Evolutionary conservation across 495 filamentous ascomycete species (phyloP).

Genomic region (Rostrohypoxylon terebratum): DNA sequence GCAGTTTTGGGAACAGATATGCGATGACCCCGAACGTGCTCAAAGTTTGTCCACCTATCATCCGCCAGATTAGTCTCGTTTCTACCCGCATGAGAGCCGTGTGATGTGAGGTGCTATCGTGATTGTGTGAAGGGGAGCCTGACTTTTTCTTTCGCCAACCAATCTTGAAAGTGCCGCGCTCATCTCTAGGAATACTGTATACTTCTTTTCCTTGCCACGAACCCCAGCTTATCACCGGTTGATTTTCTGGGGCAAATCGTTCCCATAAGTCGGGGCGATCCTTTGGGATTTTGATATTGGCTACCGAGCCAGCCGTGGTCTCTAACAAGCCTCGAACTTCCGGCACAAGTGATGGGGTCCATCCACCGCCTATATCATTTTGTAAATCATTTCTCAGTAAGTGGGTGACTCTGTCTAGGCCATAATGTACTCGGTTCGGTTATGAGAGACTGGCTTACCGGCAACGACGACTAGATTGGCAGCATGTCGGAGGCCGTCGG

Average conservation of each 20-base stretch:
- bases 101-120: too few species aligned
- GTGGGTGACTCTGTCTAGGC: neutral
- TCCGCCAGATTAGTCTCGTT: neutral
- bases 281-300: slow-evolving; percentile 51
- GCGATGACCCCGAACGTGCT: slow-evolving; percentile 30
- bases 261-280: slow-evolving; percentile 48
- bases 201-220: slow-evolving; percentile 52
- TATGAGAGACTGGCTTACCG: slow-evolving; percentile 21
- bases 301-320: slow-evolving; percentile 59
- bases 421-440: neutral
- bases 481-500: slow-evolving; percentile 48
- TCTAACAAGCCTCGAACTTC: slow-evolving; percentile 53
- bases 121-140: slow-evolving; percentile 10
- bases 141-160: slow-evolving; percentile 61
- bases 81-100: neutral
- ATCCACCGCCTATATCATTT: slow-evolving; percentile 44
- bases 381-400: slow-evolving; percentile 2
- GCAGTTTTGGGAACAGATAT: slow-evolving; percentile 44
- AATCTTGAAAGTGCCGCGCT: slow-evolving; percentile 57
- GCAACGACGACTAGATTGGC: slow-evolving; percentile 49
- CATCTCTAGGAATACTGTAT: slow-evolving; percentile 56
- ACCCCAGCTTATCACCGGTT: slow-evolving; percentile 52
- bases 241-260: slow-evolving; percentile 50
- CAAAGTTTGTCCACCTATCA: slow-evolving; percentile 43
- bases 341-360: slow-evolving; percentile 51